Conservation (phyloP, 805 yeast species). For the Pichia membranifaciens region DNA sequence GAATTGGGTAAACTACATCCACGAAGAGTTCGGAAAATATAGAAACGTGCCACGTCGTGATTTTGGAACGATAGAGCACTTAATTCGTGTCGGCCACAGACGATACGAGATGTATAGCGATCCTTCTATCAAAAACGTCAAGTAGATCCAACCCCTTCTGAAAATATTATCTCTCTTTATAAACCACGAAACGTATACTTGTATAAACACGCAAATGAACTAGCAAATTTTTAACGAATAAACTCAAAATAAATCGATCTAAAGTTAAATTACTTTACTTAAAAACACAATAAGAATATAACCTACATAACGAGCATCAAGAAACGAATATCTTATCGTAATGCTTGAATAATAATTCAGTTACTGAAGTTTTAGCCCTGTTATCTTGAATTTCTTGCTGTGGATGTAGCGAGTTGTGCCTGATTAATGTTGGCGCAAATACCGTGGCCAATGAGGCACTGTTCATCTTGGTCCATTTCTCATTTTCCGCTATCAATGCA, state of each 20-base stretch:
- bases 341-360: slow-evolving; percentile 62
- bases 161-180: no score
- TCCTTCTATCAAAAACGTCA: slow-evolving; percentile 64
- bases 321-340: slow-evolving; percentile 32
- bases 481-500: slow-evolving; percentile 46
- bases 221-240: neutral
- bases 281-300: no score
- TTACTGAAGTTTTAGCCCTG: slow-evolving; percentile 69
- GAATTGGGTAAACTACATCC: slow-evolving; percentile 31
- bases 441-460: slow-evolving; percentile 80
- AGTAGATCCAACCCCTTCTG: neutral
- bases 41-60: slow-evolving; percentile 62
- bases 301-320: neutral
- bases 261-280: no score
- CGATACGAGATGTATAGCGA: slow-evolving; percentile 66
- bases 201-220: neutral
- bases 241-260: no score
- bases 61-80: slow-evolving; percentile 79
- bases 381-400: slow-evolving; percentile 81
- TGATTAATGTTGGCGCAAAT: slow-evolving; percentile 87
- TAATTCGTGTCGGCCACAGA: slow-evolving; percentile 69
- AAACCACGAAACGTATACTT: no score
- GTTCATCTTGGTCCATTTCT: slow-evolving; percentile 70
- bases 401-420: slow-evolving; percentile 58
- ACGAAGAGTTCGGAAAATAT: slow-evolving; percentile 57